These are phyloP conservation scores for Peziza echinospora DNA, from an alignment of 495 filamentous ascomycete genomes.

Conservation along the genomic window DNA sequence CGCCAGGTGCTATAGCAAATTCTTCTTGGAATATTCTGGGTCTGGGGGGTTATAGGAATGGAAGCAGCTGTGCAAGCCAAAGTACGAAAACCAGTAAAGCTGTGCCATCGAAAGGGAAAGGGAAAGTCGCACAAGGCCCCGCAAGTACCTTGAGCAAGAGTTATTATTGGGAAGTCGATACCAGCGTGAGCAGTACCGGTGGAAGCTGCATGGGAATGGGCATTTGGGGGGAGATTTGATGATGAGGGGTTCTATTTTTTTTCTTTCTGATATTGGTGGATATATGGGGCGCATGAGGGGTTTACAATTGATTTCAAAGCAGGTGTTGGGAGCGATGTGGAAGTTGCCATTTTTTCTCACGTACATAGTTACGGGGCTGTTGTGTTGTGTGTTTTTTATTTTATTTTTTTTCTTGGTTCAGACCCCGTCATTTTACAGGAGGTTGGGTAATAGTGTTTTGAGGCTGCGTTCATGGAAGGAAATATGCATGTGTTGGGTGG, in stretches of 20 bases:
- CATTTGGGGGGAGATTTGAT: slow-evolving; percentile 28
- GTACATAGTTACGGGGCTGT: no score
- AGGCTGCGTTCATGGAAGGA: no score
- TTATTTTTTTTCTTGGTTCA: no score
- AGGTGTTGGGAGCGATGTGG: no score
- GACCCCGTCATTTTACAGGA: no score
- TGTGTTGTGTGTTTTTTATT: no score
- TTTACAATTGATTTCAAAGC: no score
- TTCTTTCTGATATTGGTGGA: no score
- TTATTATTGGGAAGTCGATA: slow-evolving; percentile 46
- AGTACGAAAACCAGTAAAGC: slow-evolving; percentile 23
- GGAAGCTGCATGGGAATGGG: slow-evolving; percentile 26
- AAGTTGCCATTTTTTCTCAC: no score
- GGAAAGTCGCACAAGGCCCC: background rate
- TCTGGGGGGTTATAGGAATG: slow-evolving; percentile 23
- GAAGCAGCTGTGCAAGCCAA: slow-evolving; percentile 43
- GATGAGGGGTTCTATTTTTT: slow-evolving; percentile 4
- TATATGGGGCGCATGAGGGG: no score
- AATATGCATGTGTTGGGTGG: no score
- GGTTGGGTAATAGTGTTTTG: no score
- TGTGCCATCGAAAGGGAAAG: slow-evolving; percentile 26
- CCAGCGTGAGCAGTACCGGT: slow-evolving; percentile 37
- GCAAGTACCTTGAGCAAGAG: slow-evolving; percentile 9
- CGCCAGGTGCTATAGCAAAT: background rate
- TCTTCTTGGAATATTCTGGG: slow-evolving; percentile 2